Evolutionary conservation across 805 yeast genomes (phyloP).

Genomic region (Saccharomyces cerevisiae): DNA sequence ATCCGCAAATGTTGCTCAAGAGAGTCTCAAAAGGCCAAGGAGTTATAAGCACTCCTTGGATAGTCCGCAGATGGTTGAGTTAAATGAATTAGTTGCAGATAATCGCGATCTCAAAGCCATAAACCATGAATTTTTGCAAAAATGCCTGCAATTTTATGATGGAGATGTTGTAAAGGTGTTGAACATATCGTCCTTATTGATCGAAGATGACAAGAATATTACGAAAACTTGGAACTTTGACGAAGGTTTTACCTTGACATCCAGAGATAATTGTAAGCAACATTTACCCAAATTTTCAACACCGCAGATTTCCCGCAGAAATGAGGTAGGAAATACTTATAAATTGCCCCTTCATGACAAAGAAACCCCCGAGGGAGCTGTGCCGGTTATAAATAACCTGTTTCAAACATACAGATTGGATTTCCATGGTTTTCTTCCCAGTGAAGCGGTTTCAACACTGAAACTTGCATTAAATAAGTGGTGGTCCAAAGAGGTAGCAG

Average conservation of each 20-base stretch:
- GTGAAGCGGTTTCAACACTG: slow-evolving; percentile 38
- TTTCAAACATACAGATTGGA: slow-evolving; percentile 34
- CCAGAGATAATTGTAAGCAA: neutral
- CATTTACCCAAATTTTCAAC: slow-evolving; percentile 1
- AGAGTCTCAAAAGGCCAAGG: neutral
- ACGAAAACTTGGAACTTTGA: neutral
- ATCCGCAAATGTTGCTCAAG: neutral
- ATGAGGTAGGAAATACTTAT: neutral
- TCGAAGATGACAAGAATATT: neutral
- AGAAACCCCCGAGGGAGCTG: neutral
- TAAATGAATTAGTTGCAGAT: slow-evolving; percentile 29
- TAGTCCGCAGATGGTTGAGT: slow-evolving; percentile 26
- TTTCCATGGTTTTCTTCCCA: slow-evolving; percentile 46
- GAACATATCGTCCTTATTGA: slow-evolving; percentile 1
- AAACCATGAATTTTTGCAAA: slow-evolving; percentile 33
- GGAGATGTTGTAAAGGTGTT: slow-evolving; percentile 31
- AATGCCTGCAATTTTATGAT: slow-evolving; percentile 36
- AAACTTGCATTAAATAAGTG: slow-evolving; percentile 37
- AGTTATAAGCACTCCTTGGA: slow-evolving; percentile 3
- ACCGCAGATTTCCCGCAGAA: neutral
- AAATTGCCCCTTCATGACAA: neutral
- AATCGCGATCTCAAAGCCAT: slow-evolving; percentile 32
- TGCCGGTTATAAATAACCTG: slow-evolving; percentile 10
- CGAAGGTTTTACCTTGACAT: neutral
- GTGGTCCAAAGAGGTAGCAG: slow-evolving; percentile 53